Percentiles rank a stretch among this genome's conserved stretches.
These are phyloP conservation scores for Chenopodium suecicum DNA, from an alignment of 148 eudicot species.

Conservation along the genomic window DNA sequence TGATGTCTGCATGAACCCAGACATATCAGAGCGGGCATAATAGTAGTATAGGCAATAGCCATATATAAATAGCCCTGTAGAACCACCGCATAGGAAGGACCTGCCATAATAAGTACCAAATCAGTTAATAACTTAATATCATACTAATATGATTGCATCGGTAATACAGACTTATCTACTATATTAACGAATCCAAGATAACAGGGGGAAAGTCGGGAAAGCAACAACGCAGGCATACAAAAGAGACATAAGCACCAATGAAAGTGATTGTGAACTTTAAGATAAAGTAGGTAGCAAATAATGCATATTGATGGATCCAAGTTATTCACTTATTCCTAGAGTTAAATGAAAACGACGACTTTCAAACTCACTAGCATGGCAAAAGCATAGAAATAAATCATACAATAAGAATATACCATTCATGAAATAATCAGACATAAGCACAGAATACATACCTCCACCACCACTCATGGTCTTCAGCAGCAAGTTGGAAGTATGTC, in stretches of 20 bases:
- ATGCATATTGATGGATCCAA: background rate
- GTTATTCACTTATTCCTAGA: too few relatives aligned
- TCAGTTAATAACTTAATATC: background rate
- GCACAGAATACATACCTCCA: constrained; percentile 32
- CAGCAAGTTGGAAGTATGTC: constrained; percentile 46
- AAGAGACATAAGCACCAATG: background rate
- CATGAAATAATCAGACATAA: background rate
- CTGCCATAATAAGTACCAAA: constrained; percentile 22
- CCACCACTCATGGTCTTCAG: constrained; percentile 45
- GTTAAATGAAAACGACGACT: background rate
- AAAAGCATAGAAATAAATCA: background rate
- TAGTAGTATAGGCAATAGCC: constrained; percentile 42
- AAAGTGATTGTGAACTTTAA: background rate
- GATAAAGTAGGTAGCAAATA: background rate
- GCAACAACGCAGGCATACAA: background rate
- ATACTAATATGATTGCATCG: background rate
- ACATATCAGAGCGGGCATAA: constrained; percentile 38
- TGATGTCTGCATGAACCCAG: constrained; percentile 42
- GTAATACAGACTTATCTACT: background rate
- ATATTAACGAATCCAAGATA: background rate
- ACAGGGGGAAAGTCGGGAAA: background rate
- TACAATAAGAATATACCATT: background rate
- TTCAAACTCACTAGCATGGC: background rate
- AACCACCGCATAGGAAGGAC: constrained; percentile 41
- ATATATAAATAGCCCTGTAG: constrained; percentile 37